Evolutionary conservation across 2,329 filamentous ascomycete species (phyloP).

Genomic region (Fusarium sp.): DNA sequence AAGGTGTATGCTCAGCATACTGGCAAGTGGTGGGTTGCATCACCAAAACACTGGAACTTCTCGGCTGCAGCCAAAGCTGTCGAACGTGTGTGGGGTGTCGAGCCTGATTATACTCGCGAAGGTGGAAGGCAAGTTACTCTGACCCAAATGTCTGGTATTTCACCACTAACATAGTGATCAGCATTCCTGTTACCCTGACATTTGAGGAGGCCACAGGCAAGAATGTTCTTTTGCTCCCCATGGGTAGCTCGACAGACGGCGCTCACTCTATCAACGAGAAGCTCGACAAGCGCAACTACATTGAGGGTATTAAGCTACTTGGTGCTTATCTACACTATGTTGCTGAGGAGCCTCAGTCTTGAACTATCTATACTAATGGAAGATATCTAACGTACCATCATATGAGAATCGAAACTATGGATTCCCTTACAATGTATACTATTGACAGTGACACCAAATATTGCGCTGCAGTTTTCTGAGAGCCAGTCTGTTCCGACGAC

Average conservation of each 20-base stretch:
- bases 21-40: conserved; percentile 99
- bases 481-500: neutral
- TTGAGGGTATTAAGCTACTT: conserved; percentile 95
- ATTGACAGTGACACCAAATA: neutral
- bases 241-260: conserved; percentile 96
- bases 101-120: conserved; percentile 95
- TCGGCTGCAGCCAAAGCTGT: conserved; percentile 94
- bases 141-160: neutral
- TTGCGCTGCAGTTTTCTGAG: neutral
- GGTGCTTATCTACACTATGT: conserved; percentile 97
- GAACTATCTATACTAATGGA: conserved; percentile 23
- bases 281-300: conserved; percentile 96
- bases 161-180: conserved; percentile 50
- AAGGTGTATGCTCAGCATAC: conserved; percentile 85
- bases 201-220: conserved; percentile 98
- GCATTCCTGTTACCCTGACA: conserved; percentile 95
- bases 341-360: conserved; percentile 79
- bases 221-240: conserved; percentile 94
- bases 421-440: neutral
- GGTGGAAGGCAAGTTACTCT: conserved; percentile 78
- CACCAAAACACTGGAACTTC: conserved; percentile 99
- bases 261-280: conserved; percentile 99
- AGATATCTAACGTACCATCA: conserved; percentile 22
- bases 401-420: neutral
- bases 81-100: conserved; percentile 90